These are phyloP conservation scores for Ascochyta clinopodiicola DNA, from an alignment of 2,329 filamentous ascomycete genomes.

Conservation along the genomic window DNA sequence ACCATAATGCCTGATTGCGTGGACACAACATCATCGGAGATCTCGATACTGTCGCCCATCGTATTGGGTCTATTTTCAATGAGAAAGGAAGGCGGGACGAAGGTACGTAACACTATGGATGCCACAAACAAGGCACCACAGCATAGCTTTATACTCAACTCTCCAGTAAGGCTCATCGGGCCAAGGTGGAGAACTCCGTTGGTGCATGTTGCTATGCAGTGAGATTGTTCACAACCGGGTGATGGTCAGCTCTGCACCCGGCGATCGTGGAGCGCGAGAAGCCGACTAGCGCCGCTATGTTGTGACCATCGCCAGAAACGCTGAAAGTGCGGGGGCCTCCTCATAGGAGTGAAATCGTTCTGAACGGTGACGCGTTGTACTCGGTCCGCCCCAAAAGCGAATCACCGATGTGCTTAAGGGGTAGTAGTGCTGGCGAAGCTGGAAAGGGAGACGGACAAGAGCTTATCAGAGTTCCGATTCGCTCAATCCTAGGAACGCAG, in stretches of 20 bases:
- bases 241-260: neutral
- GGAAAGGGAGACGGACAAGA: neutral
- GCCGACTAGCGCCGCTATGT: neutral
- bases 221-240: neutral
- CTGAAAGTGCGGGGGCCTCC: neutral
- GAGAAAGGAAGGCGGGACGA: neutral
- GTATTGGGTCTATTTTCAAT: neutral
- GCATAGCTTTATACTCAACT: neutral
- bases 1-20: conserved; percentile 19
- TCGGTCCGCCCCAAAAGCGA: neutral
- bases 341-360: neutral
- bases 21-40: too few species aligned
- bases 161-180: neutral
- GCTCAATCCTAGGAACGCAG: neutral
- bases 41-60: conserved; percentile 1
- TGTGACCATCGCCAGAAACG: neutral
- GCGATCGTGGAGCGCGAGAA: conserved; percentile 1
- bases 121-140: neutral
- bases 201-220: conserved; percentile 13
- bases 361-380: neutral
- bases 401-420: too few species aligned
- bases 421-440: neutral
- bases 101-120: neutral
- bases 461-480: neutral
- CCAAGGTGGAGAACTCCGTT: conserved; percentile 17